Conservation (phyloP, 495 filamentous ascomycete genomes). For the Penicillium coffeae region DNA sequence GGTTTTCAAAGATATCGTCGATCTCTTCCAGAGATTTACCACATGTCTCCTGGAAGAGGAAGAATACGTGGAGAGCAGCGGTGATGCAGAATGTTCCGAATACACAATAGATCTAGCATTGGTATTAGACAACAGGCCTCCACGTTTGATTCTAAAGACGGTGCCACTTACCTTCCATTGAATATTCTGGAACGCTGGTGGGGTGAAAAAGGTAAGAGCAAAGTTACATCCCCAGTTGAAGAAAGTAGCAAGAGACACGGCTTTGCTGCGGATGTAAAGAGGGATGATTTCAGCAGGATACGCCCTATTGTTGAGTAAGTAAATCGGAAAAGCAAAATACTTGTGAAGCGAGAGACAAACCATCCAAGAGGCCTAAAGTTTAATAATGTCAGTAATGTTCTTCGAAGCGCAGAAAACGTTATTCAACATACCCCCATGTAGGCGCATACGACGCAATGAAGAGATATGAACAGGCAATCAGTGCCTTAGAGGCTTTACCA, state of each 20-base stretch:
- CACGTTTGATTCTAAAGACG: no score
- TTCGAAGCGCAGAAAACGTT: not conserved
- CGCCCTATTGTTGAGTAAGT: conserved; percentile 8
- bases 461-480: conserved; percentile 62
- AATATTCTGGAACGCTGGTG: conserved; percentile 57
- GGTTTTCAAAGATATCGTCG: conserved; percentile 54
- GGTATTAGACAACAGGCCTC: no score
- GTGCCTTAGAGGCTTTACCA: conserved; percentile 39
- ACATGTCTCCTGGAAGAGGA: conserved; percentile 63
- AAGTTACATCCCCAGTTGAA: conserved; percentile 31
- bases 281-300: conserved; percentile 20
- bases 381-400: not conserved
- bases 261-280: conserved; percentile 18
- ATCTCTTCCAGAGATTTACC: conserved; percentile 63
- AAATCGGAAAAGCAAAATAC: not conserved
- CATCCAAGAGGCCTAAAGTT: conserved; percentile 13
- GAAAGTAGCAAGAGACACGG: conserved; percentile 13
- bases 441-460: conserved; percentile 62
- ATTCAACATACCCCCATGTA: conserved; percentile 27
- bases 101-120: conserved; percentile 8
- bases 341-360: not conserved
- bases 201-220: conserved; percentile 58
- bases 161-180: conserved; percentile 45
- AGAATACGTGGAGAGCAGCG: conserved; percentile 62
- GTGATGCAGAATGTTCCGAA: conserved; percentile 41